phyloP scores from a whole-genome alignment of 1,284 basidiomycete species.

The Trametes hirsuta region DNA sequence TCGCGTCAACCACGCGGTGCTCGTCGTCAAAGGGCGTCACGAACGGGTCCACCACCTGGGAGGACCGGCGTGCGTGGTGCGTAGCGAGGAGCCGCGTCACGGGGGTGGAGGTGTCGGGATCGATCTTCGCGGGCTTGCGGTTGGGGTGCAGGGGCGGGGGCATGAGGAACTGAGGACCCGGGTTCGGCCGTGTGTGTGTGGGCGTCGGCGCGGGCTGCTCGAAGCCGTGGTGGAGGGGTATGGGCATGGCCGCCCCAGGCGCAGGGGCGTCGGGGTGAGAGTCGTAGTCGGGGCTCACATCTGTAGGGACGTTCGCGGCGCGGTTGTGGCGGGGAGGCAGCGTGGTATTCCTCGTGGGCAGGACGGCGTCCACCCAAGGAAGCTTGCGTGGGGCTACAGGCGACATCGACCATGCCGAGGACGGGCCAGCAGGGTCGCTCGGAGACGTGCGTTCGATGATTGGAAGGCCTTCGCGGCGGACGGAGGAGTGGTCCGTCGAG shows the following conservation, averaged over 20 bases:
- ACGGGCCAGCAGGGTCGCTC: slow-evolving; percentile 24
- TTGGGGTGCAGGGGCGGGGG: slow-evolving; percentile 32
- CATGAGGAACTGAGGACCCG: slow-evolving; percentile 9
- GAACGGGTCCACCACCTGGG: slow-evolving; percentile 57
- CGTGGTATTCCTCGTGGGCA: slow-evolving; percentile 32
- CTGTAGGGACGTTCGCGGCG: slow-evolving; percentile 37
- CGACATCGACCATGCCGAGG: slow-evolving; percentile 47
- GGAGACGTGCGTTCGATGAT: slow-evolving; percentile 36
- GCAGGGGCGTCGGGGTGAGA: slow-evolving; percentile 24
- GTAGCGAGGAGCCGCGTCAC: slow-evolving; percentile 51
- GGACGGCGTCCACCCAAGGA: slow-evolving; percentile 41
- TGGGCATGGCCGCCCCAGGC: slow-evolving; percentile 39
- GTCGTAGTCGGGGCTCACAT: slow-evolving; percentile 20
- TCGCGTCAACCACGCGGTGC: slow-evolving; percentile 21
- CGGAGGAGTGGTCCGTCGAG: slow-evolving; percentile 42
- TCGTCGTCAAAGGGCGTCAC: slow-evolving; percentile 81
- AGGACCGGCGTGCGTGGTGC: slow-evolving; percentile 46
- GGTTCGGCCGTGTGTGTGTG: not conserved
- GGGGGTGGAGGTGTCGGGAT: slow-evolving; percentile 38
- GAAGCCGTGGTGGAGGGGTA: slow-evolving; percentile 48
- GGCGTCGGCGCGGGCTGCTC: slow-evolving; percentile 15
- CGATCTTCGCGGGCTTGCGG: slow-evolving; percentile 24
- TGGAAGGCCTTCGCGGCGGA: slow-evolving; percentile 31
- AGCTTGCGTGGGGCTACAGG: slow-evolving; percentile 37
- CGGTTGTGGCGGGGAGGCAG: slow-evolving; percentile 31